phyloP scores from a whole-genome alignment of 2,329 filamentous ascomycete species.

The Ophiostoma montium region DNA sequence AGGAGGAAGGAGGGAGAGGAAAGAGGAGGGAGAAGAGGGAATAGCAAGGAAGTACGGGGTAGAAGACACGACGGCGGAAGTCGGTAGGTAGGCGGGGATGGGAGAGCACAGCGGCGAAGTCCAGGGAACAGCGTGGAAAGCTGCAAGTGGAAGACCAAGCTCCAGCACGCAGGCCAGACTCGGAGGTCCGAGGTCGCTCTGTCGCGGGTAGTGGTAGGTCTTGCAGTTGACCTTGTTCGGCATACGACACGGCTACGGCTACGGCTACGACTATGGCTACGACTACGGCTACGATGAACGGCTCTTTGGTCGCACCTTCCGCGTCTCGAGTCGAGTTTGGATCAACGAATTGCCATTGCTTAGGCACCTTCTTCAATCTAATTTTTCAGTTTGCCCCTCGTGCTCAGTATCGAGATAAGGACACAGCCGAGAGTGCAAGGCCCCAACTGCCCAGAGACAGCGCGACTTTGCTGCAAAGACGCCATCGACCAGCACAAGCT shows the following conservation, averaged over 20 bases:
- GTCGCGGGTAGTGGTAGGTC: too few relatives aligned
- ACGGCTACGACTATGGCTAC: too few relatives aligned
- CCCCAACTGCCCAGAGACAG: neutral
- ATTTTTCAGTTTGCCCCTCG: too few relatives aligned
- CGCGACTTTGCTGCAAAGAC: neutral
- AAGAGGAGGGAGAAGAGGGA: neutral
- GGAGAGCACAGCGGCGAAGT: neutral
- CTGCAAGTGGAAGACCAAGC: neutral
- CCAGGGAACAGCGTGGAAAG: neutral
- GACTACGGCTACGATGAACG: too few relatives aligned
- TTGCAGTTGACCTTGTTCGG: too few relatives aligned
- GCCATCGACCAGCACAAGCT: neutral
- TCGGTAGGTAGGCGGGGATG: conserved; percentile 6
- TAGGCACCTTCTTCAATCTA: too few relatives aligned
- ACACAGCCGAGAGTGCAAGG: too few relatives aligned
- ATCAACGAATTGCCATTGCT: too few relatives aligned
- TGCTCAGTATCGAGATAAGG: too few relatives aligned
- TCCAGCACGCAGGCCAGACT: conserved; percentile 5
- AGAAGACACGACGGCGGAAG: conserved; percentile 4
- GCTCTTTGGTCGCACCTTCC: too few relatives aligned
- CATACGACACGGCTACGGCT: neutral
- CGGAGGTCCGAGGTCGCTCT: conserved; percentile 11
- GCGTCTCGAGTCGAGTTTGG: too few relatives aligned
- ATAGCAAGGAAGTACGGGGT: neutral
- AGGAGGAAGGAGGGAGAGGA: neutral